These are phyloP conservation scores for Arthrobotrys megalospora DNA, from an alignment of 2,329 filamentous ascomycete genomes.

Conservation along the genomic window DNA sequence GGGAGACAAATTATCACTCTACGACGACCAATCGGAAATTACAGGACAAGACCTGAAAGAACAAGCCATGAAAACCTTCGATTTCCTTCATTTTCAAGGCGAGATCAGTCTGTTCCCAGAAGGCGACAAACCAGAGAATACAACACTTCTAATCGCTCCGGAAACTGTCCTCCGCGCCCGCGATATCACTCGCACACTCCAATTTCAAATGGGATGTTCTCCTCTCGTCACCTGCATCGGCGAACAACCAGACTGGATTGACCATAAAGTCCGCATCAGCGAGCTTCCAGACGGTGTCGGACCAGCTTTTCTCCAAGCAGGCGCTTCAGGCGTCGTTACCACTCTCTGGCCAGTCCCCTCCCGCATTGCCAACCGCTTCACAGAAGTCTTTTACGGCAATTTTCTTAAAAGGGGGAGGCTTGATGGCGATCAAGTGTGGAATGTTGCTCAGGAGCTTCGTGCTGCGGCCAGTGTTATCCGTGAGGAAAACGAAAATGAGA, in stretches of 20 bases:
- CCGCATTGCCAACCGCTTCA: slow-evolving; percentile 30
- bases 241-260: slow-evolving; percentile 18
- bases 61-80: slow-evolving; percentile 36
- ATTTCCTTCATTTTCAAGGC: slow-evolving; percentile 53
- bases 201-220: slow-evolving; percentile 26
- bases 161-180: slow-evolving; percentile 25
- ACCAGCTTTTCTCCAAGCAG: slow-evolving; percentile 46
- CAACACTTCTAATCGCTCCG: slow-evolving; percentile 11
- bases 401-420: slow-evolving; percentile 6
- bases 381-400: slow-evolving; percentile 36
- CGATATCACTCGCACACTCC: slow-evolving; percentile 25
- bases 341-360: slow-evolving; percentile 54
- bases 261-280: neutral
- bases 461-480: neutral
- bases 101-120: slow-evolving; percentile 29
- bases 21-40: neutral
- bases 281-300: slow-evolving; percentile 44
- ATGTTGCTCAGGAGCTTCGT: slow-evolving; percentile 35
- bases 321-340: slow-evolving; percentile 45
- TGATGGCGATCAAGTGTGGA: slow-evolving; percentile 33
- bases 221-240: slow-evolving; percentile 36
- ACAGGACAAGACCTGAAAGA: slow-evolving; percentile 7
- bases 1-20: neutral
- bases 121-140: slow-evolving; percentile 19
- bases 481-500: slow-evolving; percentile 1